These are phyloP conservation scores for Wickerhamomyces canadensis DNA, from an alignment of 805 yeast species.

Conservation along the genomic window DNA sequence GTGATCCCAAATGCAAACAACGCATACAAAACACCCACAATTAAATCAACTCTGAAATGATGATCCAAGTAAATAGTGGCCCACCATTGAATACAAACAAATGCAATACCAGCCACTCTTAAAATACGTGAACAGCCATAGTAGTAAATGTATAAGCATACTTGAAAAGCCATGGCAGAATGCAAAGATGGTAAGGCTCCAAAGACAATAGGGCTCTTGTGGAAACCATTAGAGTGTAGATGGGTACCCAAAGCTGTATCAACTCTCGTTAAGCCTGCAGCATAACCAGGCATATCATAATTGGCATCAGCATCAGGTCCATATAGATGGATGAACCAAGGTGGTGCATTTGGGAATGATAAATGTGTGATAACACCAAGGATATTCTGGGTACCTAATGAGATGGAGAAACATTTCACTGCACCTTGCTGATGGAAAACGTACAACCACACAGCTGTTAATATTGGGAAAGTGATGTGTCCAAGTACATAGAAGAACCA, in stretches of 20 bases:
- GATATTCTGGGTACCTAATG: slow-evolving; percentile 56
- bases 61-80: slow-evolving; percentile 69
- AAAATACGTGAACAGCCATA: slow-evolving; percentile 28
- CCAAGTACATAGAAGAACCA: slow-evolving; percentile 59
- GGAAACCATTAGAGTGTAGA: slow-evolving; percentile 56
- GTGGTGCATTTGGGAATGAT: slow-evolving; percentile 65
- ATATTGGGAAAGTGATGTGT: slow-evolving; percentile 55
- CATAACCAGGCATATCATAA: slow-evolving; percentile 61
- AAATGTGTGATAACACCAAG: slow-evolving; percentile 57
- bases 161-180: slow-evolving; percentile 57
- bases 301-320: slow-evolving; percentile 51
- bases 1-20: slow-evolving; percentile 36
- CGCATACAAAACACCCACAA: slow-evolving; percentile 52
- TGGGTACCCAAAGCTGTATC: slow-evolving; percentile 60
- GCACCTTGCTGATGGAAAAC: slow-evolving; percentile 66
- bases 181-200: slow-evolving; percentile 62
- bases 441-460: slow-evolving; percentile 58
- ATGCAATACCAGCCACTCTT: slow-evolving; percentile 32
- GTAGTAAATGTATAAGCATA: slow-evolving; percentile 34
- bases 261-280: slow-evolving; percentile 66
- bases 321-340: slow-evolving; percentile 62
- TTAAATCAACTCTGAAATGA: slow-evolving; percentile 61
- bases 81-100: slow-evolving; percentile 65
- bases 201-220: slow-evolving; percentile 62
- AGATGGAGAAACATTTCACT: slow-evolving; percentile 44